These are phyloP conservation scores for Penicillium sp. DNA, from an alignment of 2,329 filamentous ascomycete genomes.

Conservation along the genomic window DNA sequence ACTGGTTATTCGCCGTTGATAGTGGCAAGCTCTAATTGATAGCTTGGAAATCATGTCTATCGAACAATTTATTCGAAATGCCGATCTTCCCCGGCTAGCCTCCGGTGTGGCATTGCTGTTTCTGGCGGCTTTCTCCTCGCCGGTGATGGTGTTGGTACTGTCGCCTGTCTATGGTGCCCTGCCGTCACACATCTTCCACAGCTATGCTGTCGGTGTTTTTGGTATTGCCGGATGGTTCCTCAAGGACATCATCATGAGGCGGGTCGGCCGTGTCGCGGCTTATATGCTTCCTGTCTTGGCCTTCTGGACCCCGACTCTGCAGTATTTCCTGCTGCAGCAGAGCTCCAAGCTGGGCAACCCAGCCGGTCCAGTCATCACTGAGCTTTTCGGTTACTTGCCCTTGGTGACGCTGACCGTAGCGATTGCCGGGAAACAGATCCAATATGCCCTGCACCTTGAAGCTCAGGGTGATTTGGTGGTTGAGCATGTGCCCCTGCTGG, in stretches of 20 bases:
- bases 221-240: constrained; percentile 74
- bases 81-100: constrained; percentile 31
- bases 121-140: constrained; percentile 46
- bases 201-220: constrained; percentile 66
- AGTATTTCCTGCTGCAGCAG: constrained; percentile 70
- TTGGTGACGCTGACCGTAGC: constrained; percentile 67
- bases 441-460: constrained; percentile 60
- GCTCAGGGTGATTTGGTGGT: constrained; percentile 60
- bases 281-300: constrained; percentile 72
- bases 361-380: constrained; percentile 76
- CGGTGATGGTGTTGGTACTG: constrained; percentile 66
- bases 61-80: constrained; percentile 28
- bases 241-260: constrained; percentile 59
- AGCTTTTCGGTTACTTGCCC: constrained; percentile 73
- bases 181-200: constrained; percentile 74
- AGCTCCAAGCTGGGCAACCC: constrained; percentile 69
- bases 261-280: constrained; percentile 52
- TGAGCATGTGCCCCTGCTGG: constrained; percentile 68
- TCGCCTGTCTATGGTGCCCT: constrained; percentile 89
- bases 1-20: neutral
- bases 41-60: constrained; percentile 31
- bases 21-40: constrained; percentile 2
- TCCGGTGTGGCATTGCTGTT: constrained; percentile 39
- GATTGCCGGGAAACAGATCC: constrained; percentile 67
- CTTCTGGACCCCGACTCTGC: constrained; percentile 72